phyloP scores from a whole-genome alignment of 345 rosid genomes.

The Eucalyptus fibrosa region DNA sequence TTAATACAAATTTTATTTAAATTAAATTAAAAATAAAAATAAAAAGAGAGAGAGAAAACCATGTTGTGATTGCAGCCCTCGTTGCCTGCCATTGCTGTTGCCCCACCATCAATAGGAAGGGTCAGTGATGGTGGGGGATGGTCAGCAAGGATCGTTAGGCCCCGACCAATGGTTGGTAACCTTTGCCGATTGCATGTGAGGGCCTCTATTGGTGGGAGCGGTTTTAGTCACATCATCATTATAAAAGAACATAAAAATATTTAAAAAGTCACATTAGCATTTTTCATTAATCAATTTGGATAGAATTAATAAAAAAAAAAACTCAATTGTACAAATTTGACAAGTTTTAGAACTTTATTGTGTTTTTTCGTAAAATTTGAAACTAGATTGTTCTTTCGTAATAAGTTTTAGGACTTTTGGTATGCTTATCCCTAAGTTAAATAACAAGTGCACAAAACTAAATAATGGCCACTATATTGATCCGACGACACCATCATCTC shows the following conservation, averaged over 20 bases:
- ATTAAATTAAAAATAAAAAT: too few relatives aligned
- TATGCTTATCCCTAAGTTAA: not conserved
- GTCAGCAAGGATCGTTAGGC: fast-evolving
- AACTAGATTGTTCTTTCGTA: fast-evolving
- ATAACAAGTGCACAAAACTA: not conserved
- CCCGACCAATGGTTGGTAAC: too few relatives aligned
- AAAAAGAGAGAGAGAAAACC: not conserved
- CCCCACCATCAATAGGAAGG: not conserved
- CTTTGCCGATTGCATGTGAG: not conserved
- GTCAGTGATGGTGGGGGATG: not conserved
- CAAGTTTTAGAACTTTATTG: not conserved
- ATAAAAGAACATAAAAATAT: too few relatives aligned
- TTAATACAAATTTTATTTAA: too few relatives aligned
- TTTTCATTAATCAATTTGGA: not conserved
- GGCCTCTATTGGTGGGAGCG: not conserved
- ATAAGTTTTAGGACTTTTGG: too few relatives aligned
- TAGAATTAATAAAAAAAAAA: too few relatives aligned
- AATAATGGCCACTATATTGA: not conserved
- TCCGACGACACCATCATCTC: not conserved
- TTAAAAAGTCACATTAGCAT: too few relatives aligned
- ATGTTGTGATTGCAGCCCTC: not conserved
- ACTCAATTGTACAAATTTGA: not conserved
- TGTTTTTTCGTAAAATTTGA: fast-evolving
- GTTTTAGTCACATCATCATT: not conserved
- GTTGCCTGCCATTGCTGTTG: fast-evolving